Conservation (phyloP, 2,329 filamentous ascomycete genomes). For the Colletotrichum lentis region DNA sequence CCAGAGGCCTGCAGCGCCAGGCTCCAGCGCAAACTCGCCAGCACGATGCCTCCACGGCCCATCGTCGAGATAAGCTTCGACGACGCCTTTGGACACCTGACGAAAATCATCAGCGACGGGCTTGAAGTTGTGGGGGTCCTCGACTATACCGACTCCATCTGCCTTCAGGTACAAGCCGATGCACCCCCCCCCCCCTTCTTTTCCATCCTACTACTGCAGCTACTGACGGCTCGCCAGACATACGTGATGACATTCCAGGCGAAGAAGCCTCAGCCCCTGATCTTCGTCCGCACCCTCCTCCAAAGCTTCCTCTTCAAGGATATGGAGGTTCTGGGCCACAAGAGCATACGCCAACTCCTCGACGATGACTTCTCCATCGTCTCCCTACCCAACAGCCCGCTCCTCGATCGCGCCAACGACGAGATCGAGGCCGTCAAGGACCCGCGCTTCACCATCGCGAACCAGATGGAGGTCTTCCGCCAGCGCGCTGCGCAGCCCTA, state of each 20-base stretch:
- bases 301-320: slow-evolving; percentile 79
- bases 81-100: slow-evolving; percentile 75
- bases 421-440: slow-evolving; percentile 78
- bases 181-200: not conserved
- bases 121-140: slow-evolving; percentile 73
- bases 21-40: slow-evolving; percentile 89
- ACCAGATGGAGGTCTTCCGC: slow-evolving; percentile 75
- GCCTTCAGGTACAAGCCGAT: slow-evolving; percentile 65
- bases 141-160: slow-evolving; percentile 72
- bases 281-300: slow-evolving; percentile 83
- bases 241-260: slow-evolving; percentile 79
- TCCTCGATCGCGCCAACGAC: slow-evolving; percentile 79
- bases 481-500: slow-evolving; percentile 73
- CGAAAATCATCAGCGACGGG: slow-evolving; percentile 75
- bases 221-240: slow-evolving; percentile 56
- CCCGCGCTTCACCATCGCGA: slow-evolving; percentile 75
- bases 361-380: slow-evolving; percentile 83
- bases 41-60: slow-evolving; percentile 90
- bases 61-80: slow-evolving; percentile 81
- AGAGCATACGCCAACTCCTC: slow-evolving; percentile 77
- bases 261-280: slow-evolving; percentile 80
- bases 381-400: slow-evolving; percentile 73
- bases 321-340: slow-evolving; percentile 72
- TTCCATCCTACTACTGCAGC: not conserved
- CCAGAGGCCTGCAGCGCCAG: slow-evolving; percentile 88